Evolutionary conservation across 177 flowering plant species (phyloP), one percentile per base, ranked within the genome.

Genomic region (Vitis hybrid): DNA sequence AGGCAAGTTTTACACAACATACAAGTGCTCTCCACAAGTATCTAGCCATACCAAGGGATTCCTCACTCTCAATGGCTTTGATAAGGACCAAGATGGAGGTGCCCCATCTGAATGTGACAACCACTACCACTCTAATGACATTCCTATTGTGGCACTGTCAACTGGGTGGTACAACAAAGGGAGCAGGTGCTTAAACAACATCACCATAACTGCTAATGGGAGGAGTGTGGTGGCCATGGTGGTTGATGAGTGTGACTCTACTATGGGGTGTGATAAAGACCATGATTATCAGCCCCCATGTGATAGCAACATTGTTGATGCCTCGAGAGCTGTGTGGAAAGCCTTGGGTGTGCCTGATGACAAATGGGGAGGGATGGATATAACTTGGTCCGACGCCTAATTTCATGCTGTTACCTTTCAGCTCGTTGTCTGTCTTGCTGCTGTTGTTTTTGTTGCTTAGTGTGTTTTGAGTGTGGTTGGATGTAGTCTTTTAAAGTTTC

Each of bases 261-360:
- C 45, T 4, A 39, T 5, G 56, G 83, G 82, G 8, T 83, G 82
- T 16, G 66, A 68, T 51, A 29, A 67, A 1, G 84, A 71, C 29
- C 86, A 83, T 77, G 84, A 75, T 65, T 75, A 72, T 58, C 83
- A 81, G 57, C 84, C 81, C 29, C 84, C 84, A 0, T 81, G 86
- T 31, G 60, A 60, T 39, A 77, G 76, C 63, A 65, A 39, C 45
- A 39, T 80, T 22, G 83, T 82, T 7, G 83, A 79, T 76, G 86
- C 80, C 6, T 84, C 86, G 0, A 67, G 64, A 16, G 86, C 83
- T 15, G 81, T 81, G 10, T 80, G 82, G 85, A 63, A 75, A 16
- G 74, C 68, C 45, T 39, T 39, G 45, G 45, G 45, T 4, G 45
- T 39, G 45, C 45, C 45, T 39, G 45, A 39, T 4, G 0, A 39